Evolutionary conservation across 768 basidiomycete species (phyloP).

Genomic region (Hemileccinum rubropunctum): DNA sequence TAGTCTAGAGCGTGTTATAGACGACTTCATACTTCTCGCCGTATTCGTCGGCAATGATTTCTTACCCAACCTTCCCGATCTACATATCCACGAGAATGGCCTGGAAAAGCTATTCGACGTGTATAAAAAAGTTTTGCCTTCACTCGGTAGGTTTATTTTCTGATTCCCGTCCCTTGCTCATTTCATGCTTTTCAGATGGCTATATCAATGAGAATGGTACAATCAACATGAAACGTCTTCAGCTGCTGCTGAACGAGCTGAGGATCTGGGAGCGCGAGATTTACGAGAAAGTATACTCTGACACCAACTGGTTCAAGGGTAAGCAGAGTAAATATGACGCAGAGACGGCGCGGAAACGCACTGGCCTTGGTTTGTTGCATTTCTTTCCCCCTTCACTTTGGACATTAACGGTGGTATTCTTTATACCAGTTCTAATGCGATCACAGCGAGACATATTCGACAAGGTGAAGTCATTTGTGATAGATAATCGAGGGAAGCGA

Average conservation of each 20-base stretch:
- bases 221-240: conserved; percentile 77
- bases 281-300: conserved; percentile 89
- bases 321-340: conserved; percentile 80
- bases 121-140: conserved; percentile 89
- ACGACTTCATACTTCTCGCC: conserved; percentile 95
- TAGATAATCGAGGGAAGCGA: conserved; percentile 37
- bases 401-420: background rate
- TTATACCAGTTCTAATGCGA: conserved; percentile 57
- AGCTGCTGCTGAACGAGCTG: conserved; percentile 87
- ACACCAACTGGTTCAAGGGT: conserved; percentile 91
- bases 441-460: conserved; percentile 78
- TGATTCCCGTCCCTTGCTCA: background rate
- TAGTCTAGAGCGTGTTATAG: conserved; percentile 90
- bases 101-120: conserved; percentile 91
- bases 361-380: conserved; percentile 56
- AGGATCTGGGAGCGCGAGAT: conserved; percentile 82
- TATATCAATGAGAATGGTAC: conserved; percentile 90
- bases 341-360: conserved; percentile 57
- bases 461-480: conserved; percentile 72
- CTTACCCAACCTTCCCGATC: conserved; percentile 90
- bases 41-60: conserved; percentile 99
- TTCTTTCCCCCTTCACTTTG: background rate
- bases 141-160: conserved; percentile 47
- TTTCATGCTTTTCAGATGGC: conserved; percentile 53
- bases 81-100: conserved; percentile 98